These are phyloP conservation scores for Penicillium oxalicum DNA, from an alignment of 2,329 filamentous ascomycete genomes.

Conservation along the genomic window DNA sequence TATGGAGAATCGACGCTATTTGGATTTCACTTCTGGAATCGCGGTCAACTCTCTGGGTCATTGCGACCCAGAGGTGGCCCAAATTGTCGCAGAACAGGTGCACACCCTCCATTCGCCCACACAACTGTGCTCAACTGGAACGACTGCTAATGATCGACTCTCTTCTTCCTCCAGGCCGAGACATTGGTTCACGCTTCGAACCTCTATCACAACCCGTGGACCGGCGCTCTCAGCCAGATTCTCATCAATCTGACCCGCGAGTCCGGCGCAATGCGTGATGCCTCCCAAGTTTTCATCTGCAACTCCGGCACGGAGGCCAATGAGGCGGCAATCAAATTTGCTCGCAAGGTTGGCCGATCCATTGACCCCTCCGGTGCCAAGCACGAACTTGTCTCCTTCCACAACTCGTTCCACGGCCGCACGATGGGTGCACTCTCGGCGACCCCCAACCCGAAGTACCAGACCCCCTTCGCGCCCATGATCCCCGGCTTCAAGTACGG, in stretches of 20 bases:
- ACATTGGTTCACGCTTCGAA: conserved; percentile 90
- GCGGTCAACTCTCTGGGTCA: conserved; percentile 92
- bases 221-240: conserved; percentile 76
- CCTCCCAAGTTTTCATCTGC: conserved; percentile 78
- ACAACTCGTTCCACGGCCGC: conserved; percentile 88
- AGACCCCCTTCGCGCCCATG: conserved; percentile 92
- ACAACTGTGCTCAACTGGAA: background rate
- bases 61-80: conserved; percentile 70
- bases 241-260: conserved; percentile 75
- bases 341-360: conserved; percentile 79
- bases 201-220: conserved; percentile 96
- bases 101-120: conserved; percentile 4
- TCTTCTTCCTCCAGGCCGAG: conserved; percentile 46
- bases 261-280: conserved; percentile 75
- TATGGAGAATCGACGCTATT: conserved; percentile 77
- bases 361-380: conserved; percentile 67
- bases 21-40: conserved; percentile 94
- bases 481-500: conserved; percentile 87
- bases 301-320: conserved; percentile 97
- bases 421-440: conserved; percentile 95
- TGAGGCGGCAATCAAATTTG: conserved; percentile 95
- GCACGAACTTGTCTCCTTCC: conserved; percentile 81
- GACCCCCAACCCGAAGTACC: conserved; percentile 96
- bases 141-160: conserved; percentile 3
- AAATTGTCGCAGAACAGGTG: conserved; percentile 73